Evolutionary conservation across 306 rosid species (phyloP), one percentile per base, ranked within the genome.

Genomic region (Inga leiocalycina): DNA sequence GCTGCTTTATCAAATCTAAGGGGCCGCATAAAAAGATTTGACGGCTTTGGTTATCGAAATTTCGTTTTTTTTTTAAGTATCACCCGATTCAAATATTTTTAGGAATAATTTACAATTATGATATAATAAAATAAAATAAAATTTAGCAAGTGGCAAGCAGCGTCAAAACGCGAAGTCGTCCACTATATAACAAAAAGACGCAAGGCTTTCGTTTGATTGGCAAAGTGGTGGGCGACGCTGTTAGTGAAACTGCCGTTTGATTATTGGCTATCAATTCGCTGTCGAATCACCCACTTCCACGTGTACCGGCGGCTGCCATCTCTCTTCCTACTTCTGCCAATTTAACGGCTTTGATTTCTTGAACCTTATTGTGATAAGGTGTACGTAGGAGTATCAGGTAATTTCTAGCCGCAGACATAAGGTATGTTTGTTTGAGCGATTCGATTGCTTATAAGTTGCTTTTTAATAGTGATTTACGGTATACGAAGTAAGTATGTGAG

Each of bases 251-350:
- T 37, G 54, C 64, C 87, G 46, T 84, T 74, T 6, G 14, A 43
- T 84, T 51, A 37, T 49, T 37, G 17, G 1, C 17, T 74, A 6
- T 8, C 11, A 13, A 30, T 68, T 44, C 19, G 52, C 61, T 70
- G 61, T 61, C 32, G 24, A 45, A 45, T 46, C 20, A 34, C 73
- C 56, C 16, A 32, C 77, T 65, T 81, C 22, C 88, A 81, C 83
- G 88, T 77, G 88, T 54, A 20, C 20, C 20, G 0, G 57, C 30
- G 3, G 49, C 10, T 48, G 49, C 17, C n/a, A 39, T 22, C 68
- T 16, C 10, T 7, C 44, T 13, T 11, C n/a, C 39, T n/a, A 2
- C 8, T 22, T 20, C 34, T 20, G 22, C 20, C 35, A 20, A 7
- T 20, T 56, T 0, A 57, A 76, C 37, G 79, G 69, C 34, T 52